Evolutionary conservation across 768 basidiomycete species (phyloP), one percentile per base, ranked within the genome.

Genomic region (Amanita jacksonii): DNA sequence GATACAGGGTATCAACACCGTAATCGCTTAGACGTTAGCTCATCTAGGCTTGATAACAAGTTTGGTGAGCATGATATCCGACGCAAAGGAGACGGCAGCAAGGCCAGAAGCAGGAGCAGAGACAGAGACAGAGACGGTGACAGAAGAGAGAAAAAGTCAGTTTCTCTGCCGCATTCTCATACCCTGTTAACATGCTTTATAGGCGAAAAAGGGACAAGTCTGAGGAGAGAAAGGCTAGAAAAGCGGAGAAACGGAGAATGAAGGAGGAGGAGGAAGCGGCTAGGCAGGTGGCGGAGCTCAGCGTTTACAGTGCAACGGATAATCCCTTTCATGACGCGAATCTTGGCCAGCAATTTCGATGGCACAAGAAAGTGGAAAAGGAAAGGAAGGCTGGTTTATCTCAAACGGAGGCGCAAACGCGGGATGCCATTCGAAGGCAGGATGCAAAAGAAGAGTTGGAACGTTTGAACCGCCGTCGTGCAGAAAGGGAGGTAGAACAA

Each of bases 271-370:
- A 94, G 54, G 91, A 96, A 28, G 12, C 27, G 56, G 84, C 87
- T 18, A 81, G 93, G 20, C 82, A 85, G 53, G 83, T 96, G 12
- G 91, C 90, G 8, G 94, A 98, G 62, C 74, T 98, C 33, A 93
- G 91, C 52, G 85, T 96, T 51, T 98, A 98, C 69, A 92, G 90
- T 52, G 88, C 92, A 37, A 81, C 82, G 9, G 93, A 98, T 70
- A 99, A 98, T 57, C 96, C 96, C 0, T 99, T 98, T 69, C 90
- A 96, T 64, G 96, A 98, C 54, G 82, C 89, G 49, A 97, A 98
- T 61, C 81, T 98, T 24, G 85, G 82, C 16, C 89, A 97, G 58
- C 90, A 93, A 60, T 99, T 99, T 63, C 81, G 86, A 46, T 99
- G 96, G 96, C 88, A 92, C 66, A 99, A 99, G 73, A 99, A 99